Base-by-base conservation (phyloP, 306 rosid genomes). In the Elaeagnus macrophylla region DNA sequence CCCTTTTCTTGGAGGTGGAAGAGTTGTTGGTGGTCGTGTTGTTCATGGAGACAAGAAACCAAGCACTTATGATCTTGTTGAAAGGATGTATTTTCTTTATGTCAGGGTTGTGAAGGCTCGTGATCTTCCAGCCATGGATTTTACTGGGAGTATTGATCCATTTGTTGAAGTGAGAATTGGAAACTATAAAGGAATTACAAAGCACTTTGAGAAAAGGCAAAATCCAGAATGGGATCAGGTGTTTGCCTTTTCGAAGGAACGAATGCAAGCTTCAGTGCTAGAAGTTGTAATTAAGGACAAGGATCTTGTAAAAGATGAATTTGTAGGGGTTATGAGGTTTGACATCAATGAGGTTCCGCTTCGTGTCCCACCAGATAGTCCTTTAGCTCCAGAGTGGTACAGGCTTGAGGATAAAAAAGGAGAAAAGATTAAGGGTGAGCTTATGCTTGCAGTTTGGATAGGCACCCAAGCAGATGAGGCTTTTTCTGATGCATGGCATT, bases 391-490 rank as follows among this genome's bases (percentile, higher is more conserved):
- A 13, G 94, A 86, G 50, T 89, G 97, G 97, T 81, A 83, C 53
- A 63, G 95, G 7, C 82, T 89, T 12, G 79, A 63, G 54, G 87
- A 85, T 56, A 81, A 81, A 68, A 89, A 83, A 17, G 81, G 89
- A 7, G 90, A 89, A 37, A 89, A 83, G 73, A 61, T 79, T 48
- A 81, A 83, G 56, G 87, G 95, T 36, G 97, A 89, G 72, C 62
- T 89, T 32, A 89, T 89, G 97, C 83, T 85, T 19, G 95, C 94
- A n/a, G 89, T 89, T n/a, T 85, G 97, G 95, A 75, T 89, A 65
- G 97, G 97, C 10, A 89, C 95, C 8, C 95, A 89, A 73, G 95
- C 95, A 16, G 95, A 89, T 51, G 95, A 89, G 62, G 81, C 97
- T 0, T 89, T 89, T 59, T 75, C 95, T 16, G 94, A 89, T 65